Percentiles rank a stretch among this genome's conserved stretches.
phyloP scores from a whole-genome alignment of 2,329 filamentous ascomycete species.

The Colletotrichum sp. region DNA sequence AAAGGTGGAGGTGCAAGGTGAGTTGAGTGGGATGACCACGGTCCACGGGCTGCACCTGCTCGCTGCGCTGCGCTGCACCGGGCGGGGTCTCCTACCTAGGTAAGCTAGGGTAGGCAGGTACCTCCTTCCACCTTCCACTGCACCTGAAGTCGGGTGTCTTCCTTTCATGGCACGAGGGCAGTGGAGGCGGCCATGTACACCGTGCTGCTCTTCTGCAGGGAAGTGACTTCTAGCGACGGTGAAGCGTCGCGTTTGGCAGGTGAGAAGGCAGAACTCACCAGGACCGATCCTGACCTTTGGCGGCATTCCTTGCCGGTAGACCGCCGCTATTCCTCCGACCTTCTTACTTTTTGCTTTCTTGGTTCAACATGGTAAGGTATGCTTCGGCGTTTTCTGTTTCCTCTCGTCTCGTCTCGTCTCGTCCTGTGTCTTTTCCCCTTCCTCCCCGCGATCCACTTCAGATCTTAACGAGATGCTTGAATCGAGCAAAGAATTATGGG shows the following conservation, averaged over 20 bases:
- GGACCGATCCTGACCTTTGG: neutral
- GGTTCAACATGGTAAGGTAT: neutral
- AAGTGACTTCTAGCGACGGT: constrained; percentile 3
- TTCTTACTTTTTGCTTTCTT: neutral
- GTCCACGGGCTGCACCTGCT: neutral
- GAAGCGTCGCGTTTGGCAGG: constrained; percentile 2
- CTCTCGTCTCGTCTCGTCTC: constrained; percentile 1
- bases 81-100: neutral
- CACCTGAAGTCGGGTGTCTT: neutral
- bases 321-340: neutral
- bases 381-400: neutral
- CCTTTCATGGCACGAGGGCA: neutral
- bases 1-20: neutral
- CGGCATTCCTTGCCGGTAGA: constrained; percentile 6
- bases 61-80: neutral
- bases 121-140: neutral
- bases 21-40: constrained; percentile 5
- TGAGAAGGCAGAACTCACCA: neutral
- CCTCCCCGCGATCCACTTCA: constrained; percentile 17
- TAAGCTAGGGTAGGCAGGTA: neutral
- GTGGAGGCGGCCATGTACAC: neutral
- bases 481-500: constrained; percentile 16
- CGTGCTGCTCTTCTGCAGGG: neutral
- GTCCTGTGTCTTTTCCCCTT: neutral
- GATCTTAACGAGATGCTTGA: constrained; percentile 22